Percentiles rank a stretch among this genome's conserved stretches.
These are phyloP conservation scores for Aureobasidium sp. DNA, from an alignment of 2,329 filamentous ascomycete genomes.

Conservation along the genomic window DNA sequence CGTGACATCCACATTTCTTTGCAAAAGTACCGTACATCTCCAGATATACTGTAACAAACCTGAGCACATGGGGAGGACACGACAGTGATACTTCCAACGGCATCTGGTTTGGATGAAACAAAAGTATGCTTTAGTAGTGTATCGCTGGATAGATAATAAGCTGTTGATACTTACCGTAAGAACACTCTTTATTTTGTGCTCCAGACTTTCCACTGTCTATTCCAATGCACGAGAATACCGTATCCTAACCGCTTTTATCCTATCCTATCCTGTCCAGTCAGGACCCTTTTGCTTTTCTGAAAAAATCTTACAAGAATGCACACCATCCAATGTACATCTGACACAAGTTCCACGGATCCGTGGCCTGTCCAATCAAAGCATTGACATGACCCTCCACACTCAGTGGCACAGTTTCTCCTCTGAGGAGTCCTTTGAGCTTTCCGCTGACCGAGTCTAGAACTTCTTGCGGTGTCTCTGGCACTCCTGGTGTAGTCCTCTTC, in stretches of 20 bases:
- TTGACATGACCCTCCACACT: conserved; percentile 97
- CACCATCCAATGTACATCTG: conserved; percentile 98
- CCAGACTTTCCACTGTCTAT: too few species aligned
- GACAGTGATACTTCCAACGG: too few species aligned
- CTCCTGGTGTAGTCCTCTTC: conserved; percentile 46
- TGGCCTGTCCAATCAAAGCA: conserved; percentile 82
- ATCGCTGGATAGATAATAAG: too few species aligned
- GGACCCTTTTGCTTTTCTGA: background rate
- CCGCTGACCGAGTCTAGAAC: conserved; percentile 83
- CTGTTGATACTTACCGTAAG: too few species aligned
- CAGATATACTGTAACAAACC: too few species aligned
- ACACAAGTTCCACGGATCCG: conserved; percentile 69
- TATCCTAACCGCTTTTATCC: background rate
- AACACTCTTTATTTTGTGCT: too few species aligned
- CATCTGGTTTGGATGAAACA: too few species aligned
- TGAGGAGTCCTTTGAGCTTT: conserved; percentile 78
- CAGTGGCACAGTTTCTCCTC: conserved; percentile 83
- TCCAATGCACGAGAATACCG: too few species aligned
- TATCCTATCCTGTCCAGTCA: background rate
- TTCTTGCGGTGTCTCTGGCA: conserved; percentile 64
- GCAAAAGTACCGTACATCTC: too few species aligned
- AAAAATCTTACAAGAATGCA: conserved; percentile 46
- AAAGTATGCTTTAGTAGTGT: too few species aligned
- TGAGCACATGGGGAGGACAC: too few species aligned
- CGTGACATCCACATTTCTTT: too few species aligned